These are phyloP conservation scores for Aureobasidium vineae DNA, from an alignment of 2,329 filamentous ascomycete species.

Conservation along the genomic window DNA sequence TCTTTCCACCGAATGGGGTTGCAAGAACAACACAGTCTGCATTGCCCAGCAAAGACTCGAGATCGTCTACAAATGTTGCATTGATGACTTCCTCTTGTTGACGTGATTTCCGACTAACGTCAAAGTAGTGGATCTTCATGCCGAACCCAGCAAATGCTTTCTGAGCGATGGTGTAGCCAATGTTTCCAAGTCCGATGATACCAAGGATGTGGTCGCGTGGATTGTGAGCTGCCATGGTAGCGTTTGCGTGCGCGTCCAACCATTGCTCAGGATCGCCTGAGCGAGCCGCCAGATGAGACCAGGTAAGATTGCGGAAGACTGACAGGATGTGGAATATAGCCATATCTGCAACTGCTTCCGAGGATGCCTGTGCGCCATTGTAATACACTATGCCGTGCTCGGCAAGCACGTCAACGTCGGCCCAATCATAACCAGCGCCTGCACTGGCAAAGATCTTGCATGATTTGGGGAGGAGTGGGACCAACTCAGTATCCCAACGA, in stretches of 20 bases:
- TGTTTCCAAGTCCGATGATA: constrained; percentile 66
- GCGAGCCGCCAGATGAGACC: constrained; percentile 59
- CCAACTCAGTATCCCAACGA: constrained; percentile 60
- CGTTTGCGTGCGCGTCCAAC: constrained; percentile 57
- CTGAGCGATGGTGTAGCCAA: constrained; percentile 52
- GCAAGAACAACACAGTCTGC: constrained; percentile 64
- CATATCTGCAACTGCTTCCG: constrained; percentile 71
- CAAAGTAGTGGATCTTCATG: constrained; percentile 65
- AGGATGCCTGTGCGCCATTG: constrained; percentile 67
- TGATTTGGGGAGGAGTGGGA: constrained; percentile 53
- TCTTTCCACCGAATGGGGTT: constrained; percentile 53
- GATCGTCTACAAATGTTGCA: constrained; percentile 52
- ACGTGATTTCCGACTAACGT: constrained; percentile 53
- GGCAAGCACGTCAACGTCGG: constrained; percentile 59
- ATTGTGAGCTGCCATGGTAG: constrained; percentile 61
- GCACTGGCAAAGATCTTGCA: constrained; percentile 62
- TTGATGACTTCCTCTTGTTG: constrained; percentile 50
- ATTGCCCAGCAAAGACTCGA: constrained; percentile 52
- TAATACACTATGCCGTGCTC: constrained; percentile 67
- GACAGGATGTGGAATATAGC: constrained; percentile 67
- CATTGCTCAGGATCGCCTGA: constrained; percentile 50
- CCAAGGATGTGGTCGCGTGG: constrained; percentile 61
- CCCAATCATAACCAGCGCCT: constrained; percentile 64
- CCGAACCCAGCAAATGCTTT: constrained; percentile 60
- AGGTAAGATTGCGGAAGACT: constrained; percentile 66